Evolutionary conservation across 2,329 filamentous ascomycete species (phyloP).

Genomic region (Pseudofabraea citricarpa): DNA sequence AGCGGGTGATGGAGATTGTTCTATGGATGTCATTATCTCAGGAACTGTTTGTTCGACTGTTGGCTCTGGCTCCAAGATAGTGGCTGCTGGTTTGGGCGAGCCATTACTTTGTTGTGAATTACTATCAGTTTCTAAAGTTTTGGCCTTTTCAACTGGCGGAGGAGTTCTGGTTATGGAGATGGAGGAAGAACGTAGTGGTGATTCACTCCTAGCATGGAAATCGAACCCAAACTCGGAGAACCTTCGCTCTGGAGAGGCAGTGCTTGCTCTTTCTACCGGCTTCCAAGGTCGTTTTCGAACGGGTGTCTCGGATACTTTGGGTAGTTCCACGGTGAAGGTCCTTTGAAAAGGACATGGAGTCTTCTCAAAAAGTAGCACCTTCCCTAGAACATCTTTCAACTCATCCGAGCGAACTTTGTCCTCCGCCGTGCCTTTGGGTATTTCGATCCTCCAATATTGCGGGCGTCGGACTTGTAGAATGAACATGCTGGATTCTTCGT

Average conservation of each 20-base stretch:
- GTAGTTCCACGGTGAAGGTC: constrained; percentile 69
- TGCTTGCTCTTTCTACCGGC: constrained; percentile 33
- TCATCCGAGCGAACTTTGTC: constrained; percentile 60
- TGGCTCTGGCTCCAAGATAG: no score
- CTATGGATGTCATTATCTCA: no score
- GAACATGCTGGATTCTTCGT: constrained; percentile 73
- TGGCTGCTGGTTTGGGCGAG: no score
- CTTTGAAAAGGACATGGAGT: constrained; percentile 83
- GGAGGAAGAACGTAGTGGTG: constrained; percentile 2
- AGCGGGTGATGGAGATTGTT: no score
- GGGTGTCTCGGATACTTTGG: constrained; percentile 61
- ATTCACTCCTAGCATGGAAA: not conserved
- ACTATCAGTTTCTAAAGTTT: no score
- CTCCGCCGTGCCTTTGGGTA: constrained; percentile 61
- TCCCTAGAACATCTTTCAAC: constrained; percentile 64
- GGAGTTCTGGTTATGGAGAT: no score
- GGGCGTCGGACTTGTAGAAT: constrained; percentile 81
- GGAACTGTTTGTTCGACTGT: no score
- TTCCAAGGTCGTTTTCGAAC: constrained; percentile 66
- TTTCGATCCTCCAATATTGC: constrained; percentile 86
- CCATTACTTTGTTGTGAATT: no score
- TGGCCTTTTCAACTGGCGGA: no score
- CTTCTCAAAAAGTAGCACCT: constrained; percentile 79
- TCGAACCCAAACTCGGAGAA: not conserved
- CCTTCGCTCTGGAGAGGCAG: not conserved